Base-by-base conservation (phyloP, 139 green algal genomes). In the Bryopsis sp. region DNA sequence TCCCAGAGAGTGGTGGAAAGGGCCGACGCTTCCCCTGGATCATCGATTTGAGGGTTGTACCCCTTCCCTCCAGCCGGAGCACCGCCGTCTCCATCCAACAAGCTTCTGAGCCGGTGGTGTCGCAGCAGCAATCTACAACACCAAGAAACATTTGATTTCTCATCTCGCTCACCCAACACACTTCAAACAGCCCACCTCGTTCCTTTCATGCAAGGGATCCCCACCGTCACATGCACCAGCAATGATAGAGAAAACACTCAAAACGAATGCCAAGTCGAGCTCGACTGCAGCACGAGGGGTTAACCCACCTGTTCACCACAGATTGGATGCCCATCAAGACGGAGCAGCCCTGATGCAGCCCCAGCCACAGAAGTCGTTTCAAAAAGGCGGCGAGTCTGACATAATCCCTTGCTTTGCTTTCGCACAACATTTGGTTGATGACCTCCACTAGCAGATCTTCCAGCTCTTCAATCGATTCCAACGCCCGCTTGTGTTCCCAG, bases 341-440 rank as follows among this genome's bases (percentile, higher is more conserved):
- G 8, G 24, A 22, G 6, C 24, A 36, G 6, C 33, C 50, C 33
- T 61, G 50, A 61, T 61, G 50, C 6, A 61, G 15, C 8, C 15
- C 19, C 15, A 61, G 6, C 31, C 24, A 15, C 19, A 61, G 33
- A 22, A 61, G 15, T 26, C 50, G 50, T 61, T 61, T 61, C 6
- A 61, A 36, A 61, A 61, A 61, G 6, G 50, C 50, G 33, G 50
- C 50, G 6, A 61, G 19, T 61, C 24, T 15, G 19, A 11, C 19
- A 26, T 36, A 61, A 61, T 61, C 50, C 33, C 24, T 36, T 15
- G 50, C 33, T 26, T 61, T 61, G 31, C 24, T 61, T 28, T 61
- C 50, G 50, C 50, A 61, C 50, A 61, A 61, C 50, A 61, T 61
- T 32, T 61, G 50, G 8, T 61, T 22, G 33, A 22, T 36, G 24